Evolutionary conservation across 345 rosid genomes (phyloP).

Genomic region (Brassica cretica): DNA sequence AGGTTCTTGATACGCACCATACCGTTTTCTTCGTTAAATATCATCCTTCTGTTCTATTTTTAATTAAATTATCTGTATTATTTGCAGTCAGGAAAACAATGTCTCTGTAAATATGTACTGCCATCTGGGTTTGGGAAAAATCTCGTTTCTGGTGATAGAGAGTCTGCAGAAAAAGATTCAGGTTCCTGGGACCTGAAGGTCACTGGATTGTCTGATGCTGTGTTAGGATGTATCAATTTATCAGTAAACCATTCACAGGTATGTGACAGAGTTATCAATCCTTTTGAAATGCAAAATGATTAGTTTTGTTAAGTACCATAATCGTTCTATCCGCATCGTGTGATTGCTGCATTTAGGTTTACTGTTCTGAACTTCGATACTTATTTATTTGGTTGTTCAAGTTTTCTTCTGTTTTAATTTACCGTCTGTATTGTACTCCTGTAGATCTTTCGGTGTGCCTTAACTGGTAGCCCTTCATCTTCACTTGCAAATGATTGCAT

Average conservation of each 20-base stretch:
- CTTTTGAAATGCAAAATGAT: conserved; percentile 17
- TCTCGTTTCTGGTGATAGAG: conserved; percentile 38
- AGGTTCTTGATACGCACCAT: conserved; percentile 44
- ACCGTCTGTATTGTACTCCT: conserved; percentile 27
- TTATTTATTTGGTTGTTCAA: conserved; percentile 25
- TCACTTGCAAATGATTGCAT: conserved; percentile 84
- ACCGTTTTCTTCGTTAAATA: not conserved
- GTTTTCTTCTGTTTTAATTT: conserved; percentile 16
- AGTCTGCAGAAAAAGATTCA: conserved; percentile 52
- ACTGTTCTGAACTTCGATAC: conserved; percentile 7
- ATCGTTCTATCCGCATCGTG: not conserved
- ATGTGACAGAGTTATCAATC: conserved; percentile 19
- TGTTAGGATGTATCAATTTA: conserved; percentile 75
- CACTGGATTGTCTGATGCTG: conserved; percentile 81
- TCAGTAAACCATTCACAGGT: conserved; percentile 79
- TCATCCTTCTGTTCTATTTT: not conserved
- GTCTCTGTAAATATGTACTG: conserved; percentile 76
- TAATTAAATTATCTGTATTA: conserved; percentile 11
- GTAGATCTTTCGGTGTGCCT: conserved; percentile 81
- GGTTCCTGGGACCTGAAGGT: conserved; percentile 59
- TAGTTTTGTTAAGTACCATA: conserved; percentile 19
- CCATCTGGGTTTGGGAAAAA: conserved; percentile 60
- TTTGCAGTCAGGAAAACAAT: conserved; percentile 90
- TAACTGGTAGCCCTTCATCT: conserved; percentile 72
- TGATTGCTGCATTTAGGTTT: not conserved